Conservation (phyloP, 202 grass and related monocot genomes). For the Schoenoplectus triqueter region DNA sequence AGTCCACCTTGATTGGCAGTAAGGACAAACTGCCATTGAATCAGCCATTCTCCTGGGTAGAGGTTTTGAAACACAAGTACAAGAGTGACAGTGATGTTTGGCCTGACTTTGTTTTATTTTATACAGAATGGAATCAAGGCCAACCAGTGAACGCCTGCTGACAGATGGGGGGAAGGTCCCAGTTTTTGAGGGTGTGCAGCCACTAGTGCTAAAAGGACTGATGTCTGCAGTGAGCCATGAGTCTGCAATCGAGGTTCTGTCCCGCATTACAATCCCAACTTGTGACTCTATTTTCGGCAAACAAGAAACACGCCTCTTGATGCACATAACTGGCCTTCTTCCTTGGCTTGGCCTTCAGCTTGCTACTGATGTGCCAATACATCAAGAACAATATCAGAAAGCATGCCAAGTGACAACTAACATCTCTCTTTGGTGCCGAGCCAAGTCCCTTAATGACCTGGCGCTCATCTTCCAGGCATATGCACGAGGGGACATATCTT, state of each 20-base stretch:
- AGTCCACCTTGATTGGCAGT: not conserved
- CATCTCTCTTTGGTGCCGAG: slow-evolving; percentile 75
- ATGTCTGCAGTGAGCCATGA: slow-evolving; percentile 89
- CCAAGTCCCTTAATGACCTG: slow-evolving; percentile 64
- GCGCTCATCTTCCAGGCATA: slow-evolving; percentile 77
- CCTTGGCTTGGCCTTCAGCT: slow-evolving; percentile 98
- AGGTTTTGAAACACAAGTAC: slow-evolving; percentile 17
- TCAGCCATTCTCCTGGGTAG: not conserved
- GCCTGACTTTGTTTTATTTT: slow-evolving; percentile 16
- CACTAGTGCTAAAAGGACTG: slow-evolving; percentile 89
- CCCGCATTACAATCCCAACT: slow-evolving; percentile 81
- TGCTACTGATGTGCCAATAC: slow-evolving; percentile 52
- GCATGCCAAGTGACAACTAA: slow-evolving; percentile 86
- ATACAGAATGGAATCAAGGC: slow-evolving; percentile 59
- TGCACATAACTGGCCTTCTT: slow-evolving; percentile 93
- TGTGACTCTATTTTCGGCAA: slow-evolving; percentile 98
- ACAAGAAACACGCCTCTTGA: slow-evolving; percentile 86
- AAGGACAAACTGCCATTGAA: not conserved
- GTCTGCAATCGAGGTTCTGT: slow-evolving; percentile 90
- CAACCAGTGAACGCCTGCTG: slow-evolving; percentile 61
- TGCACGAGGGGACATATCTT: slow-evolving; percentile 64
- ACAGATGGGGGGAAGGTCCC: slow-evolving; percentile 80
- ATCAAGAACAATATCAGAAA: slow-evolving; percentile 80
- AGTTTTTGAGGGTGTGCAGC: slow-evolving; percentile 90
- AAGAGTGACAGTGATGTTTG: not conserved